Evolutionary conservation across 1,284 basidiomycete species (phyloP).

Genomic region (Inonotus obliquus): DNA sequence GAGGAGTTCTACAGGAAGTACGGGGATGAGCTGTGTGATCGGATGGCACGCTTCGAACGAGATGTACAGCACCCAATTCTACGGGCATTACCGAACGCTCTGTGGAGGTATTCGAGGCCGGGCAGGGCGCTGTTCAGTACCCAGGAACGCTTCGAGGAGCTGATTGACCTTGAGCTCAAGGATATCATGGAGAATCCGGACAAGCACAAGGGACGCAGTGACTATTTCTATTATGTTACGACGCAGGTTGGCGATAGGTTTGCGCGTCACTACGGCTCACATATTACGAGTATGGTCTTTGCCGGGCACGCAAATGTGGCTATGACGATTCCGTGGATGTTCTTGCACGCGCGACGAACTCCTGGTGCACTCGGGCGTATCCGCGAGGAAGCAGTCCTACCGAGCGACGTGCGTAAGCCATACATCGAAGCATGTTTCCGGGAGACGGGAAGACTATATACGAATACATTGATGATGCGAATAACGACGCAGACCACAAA

Average conservation of each 20-base stretch:
- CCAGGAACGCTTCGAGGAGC: constrained; percentile 7
- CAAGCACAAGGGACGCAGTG: constrained; percentile 9
- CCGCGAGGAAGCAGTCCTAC: constrained; percentile 3
- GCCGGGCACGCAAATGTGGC: constrained; percentile 17
- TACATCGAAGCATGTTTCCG: constrained; percentile 16
- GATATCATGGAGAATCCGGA: constrained; percentile 14
- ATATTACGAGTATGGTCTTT: constrained; percentile 12
- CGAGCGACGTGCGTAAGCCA: constrained; percentile 1
- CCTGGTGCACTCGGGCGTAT: constrained; percentile 11
- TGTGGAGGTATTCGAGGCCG: constrained; percentile 5
- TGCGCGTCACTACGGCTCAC: constrained; percentile 2
- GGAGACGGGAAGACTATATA: constrained; percentile 15
- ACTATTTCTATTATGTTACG: constrained; percentile 12
- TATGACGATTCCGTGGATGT: constrained; percentile 16
- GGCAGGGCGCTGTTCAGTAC: constrained; percentile 1
- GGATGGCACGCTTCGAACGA: constrained; percentile 14
- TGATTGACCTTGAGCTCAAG: constrained; percentile 3
- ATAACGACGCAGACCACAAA: not conserved
- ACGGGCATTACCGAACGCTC: not conserved
- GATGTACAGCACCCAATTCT: constrained; percentile 13
- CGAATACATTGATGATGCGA: constrained; percentile 13
- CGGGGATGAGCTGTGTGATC: constrained; percentile 11
- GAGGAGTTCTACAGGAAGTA: constrained; percentile 14
- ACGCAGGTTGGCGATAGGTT: constrained; percentile 9
- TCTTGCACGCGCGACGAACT: constrained; percentile 12